phyloP scores from a whole-genome alignment of 495 filamentous ascomycete species.

The Penicillium taxi region DNA sequence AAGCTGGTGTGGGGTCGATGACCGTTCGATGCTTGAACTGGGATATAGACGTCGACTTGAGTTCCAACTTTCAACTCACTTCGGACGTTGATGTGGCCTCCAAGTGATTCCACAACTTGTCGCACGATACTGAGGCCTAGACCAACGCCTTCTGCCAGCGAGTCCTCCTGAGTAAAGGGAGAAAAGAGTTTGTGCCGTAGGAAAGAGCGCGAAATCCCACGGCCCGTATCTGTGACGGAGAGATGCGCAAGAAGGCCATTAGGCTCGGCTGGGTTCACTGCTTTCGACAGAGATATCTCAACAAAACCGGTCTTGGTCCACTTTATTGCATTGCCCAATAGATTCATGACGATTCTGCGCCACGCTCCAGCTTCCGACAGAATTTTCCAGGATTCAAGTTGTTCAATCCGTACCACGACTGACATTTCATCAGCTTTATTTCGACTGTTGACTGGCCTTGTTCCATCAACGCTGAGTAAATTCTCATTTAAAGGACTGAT shows the following conservation, averaged over 20 bases:
- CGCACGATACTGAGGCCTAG: conserved; percentile 62
- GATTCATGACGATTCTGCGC: conserved; percentile 61
- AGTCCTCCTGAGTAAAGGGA: conserved; percentile 65
- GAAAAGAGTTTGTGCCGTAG: conserved; percentile 56
- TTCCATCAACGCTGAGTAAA: not conserved
- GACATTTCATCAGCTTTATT: conserved; percentile 26
- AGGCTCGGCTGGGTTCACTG: conserved; percentile 12
- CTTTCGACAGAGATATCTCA: conserved; percentile 43
- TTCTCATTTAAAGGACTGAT: not conserved
- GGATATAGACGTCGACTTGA: conserved; percentile 47
- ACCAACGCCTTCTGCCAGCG: conserved; percentile 56
- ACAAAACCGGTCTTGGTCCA: conserved; percentile 55
- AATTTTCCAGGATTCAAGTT: conserved; percentile 44
- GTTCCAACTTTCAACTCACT: conserved; percentile 53
- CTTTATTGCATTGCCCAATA: conserved; percentile 66
- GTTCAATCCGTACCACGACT: conserved; percentile 51
- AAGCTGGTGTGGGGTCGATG: conserved; percentile 20
- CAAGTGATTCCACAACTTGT: conserved; percentile 53
- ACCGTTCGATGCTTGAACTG: conserved; percentile 32
- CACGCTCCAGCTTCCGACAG: conserved; percentile 53
- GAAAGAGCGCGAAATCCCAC: conserved; percentile 60
- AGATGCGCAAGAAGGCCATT: conserved; percentile 26
- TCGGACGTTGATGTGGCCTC: conserved; percentile 51
- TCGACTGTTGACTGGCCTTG: not conserved
- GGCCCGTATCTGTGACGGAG: conserved; percentile 56